Conservation (phyloP, 176 grass and related monocot genomes). For the Musa schizocarpa region DNA sequence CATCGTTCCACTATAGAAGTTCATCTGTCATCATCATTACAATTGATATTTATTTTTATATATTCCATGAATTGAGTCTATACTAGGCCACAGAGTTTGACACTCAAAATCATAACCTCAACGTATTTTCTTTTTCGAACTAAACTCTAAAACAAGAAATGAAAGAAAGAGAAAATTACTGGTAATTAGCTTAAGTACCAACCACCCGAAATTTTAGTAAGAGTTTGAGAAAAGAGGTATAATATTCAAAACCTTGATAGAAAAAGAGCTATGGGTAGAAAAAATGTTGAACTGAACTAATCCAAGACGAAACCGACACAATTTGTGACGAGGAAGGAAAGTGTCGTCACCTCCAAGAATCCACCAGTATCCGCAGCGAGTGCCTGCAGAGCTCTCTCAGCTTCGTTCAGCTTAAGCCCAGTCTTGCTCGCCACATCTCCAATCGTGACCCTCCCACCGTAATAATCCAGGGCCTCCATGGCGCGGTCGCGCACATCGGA, state of each 20-base stretch:
- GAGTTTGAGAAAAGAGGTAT: too few relatives aligned
- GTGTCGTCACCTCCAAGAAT: conserved; percentile 68
- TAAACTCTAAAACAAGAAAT: too few relatives aligned
- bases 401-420: conserved; percentile 62
- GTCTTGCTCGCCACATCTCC: conserved; percentile 73
- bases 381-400: conserved; percentile 80
- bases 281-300: not conserved
- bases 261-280: not conserved
- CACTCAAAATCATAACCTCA: too few relatives aligned
- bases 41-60: too few relatives aligned
- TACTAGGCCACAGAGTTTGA: too few relatives aligned
- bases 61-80: too few relatives aligned
- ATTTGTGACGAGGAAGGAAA: not conserved
- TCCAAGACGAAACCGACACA: not conserved
- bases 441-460: conserved; percentile 72
- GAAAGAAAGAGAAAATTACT: too few relatives aligned
- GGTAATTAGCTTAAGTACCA: too few relatives aligned
- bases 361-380: conserved; percentile 88
- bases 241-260: not conserved
- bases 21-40: too few relatives aligned
- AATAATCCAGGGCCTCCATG: conserved; percentile 73
- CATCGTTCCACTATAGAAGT: too few relatives aligned
- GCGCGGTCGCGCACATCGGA: conserved; percentile 68
- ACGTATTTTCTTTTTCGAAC: too few relatives aligned
- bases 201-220: too few relatives aligned